Evolutionary conservation across 768 basidiomycete species (phyloP).

Genomic region (Macrocybe gigantea): DNA sequence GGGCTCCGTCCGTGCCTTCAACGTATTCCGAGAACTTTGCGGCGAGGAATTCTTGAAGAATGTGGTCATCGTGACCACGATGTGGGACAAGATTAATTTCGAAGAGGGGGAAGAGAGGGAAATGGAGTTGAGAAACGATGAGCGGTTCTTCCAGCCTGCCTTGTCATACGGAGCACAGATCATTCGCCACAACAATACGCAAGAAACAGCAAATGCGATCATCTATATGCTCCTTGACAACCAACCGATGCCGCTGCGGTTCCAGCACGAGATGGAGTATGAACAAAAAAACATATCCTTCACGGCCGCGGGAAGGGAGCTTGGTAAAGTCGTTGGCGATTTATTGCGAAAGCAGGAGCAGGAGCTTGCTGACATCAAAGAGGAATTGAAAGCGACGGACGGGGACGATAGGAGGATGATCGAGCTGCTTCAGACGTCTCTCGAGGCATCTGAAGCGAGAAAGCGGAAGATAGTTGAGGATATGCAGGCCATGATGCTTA

Average conservation of each 20-base stretch:
- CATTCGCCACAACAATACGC: slow-evolving; percentile 27
- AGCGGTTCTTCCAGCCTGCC: slow-evolving; percentile 36
- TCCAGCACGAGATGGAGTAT: slow-evolving; percentile 11
- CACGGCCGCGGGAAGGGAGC: slow-evolving; percentile 23
- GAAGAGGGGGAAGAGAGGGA: slow-evolving; percentile 28
- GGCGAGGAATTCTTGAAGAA: slow-evolving; percentile 36
- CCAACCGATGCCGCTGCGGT: slow-evolving; percentile 3
- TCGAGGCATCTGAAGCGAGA: no score
- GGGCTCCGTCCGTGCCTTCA: slow-evolving; percentile 33
- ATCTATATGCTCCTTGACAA: slow-evolving; percentile 20
- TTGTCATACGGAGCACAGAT: slow-evolving; percentile 33
- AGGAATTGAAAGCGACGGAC: slow-evolving; percentile 3
- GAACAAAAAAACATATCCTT: slow-evolving; percentile 21
- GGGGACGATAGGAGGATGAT: neutral
- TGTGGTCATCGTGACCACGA: slow-evolving; percentile 44
- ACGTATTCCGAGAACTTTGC: slow-evolving; percentile 40
- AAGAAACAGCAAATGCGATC: slow-evolving; percentile 21
- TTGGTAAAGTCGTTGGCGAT: slow-evolving; percentile 6
- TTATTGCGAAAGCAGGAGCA: slow-evolving; percentile 1
- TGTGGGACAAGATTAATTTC: slow-evolving; percentile 35
- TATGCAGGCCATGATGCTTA: no score
- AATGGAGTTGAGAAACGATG: slow-evolving; percentile 19
- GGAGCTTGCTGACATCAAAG: slow-evolving; percentile 5
- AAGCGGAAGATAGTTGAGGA: no score
- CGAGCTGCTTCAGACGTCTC: no score